A percentile compares a stretch with the other conserved stretches of the same genome.
These are phyloP conservation scores for Phialophora macrospora DNA, from an alignment of 2,329 filamentous ascomycete species.

Conservation along the genomic window DNA sequence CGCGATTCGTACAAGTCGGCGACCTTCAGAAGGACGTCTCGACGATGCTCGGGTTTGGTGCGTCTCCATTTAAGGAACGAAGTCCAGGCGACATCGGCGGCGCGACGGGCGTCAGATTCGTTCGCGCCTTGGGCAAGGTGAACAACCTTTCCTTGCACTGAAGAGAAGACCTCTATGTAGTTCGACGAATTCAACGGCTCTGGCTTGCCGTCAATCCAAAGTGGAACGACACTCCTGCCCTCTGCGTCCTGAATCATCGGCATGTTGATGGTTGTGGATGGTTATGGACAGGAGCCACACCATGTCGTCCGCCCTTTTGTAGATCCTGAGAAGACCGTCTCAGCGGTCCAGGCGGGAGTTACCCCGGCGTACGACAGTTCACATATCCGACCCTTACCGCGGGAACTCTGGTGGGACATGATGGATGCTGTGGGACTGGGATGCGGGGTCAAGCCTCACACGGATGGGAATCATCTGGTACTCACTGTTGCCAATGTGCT, in stretches of 20 bases:
- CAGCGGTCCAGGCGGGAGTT: no score
- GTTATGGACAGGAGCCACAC: neutral
- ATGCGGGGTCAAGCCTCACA: no score
- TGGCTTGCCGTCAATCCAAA: conserved; percentile 13
- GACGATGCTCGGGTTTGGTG: conserved; percentile 63
- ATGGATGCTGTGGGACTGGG: no score
- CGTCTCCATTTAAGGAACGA: conserved; percentile 72
- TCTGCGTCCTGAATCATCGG: neutral
- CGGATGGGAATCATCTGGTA: no score
- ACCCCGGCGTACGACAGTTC: no score
- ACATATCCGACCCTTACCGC: no score
- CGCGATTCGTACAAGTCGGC: conserved; percentile 65
- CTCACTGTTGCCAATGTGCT: no score
- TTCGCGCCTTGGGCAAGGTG: conserved; percentile 15
- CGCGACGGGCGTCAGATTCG: neutral
- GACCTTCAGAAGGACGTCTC: conserved; percentile 63
- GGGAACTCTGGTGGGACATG: no score
- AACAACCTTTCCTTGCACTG: conserved; percentile 5
- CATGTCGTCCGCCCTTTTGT: neutral
- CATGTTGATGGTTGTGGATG: conserved; percentile 1
- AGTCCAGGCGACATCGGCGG: conserved; percentile 8
- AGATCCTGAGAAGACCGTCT: no score
- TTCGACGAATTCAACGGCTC: conserved; percentile 1
- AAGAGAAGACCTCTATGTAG: conserved; percentile 14
- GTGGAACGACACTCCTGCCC: conserved; percentile 9